Evolutionary conservation across 2,329 filamentous ascomycete species (phyloP), one percentile per base, ranked within the genome.

Genomic region (Scedosporium boydii): DNA sequence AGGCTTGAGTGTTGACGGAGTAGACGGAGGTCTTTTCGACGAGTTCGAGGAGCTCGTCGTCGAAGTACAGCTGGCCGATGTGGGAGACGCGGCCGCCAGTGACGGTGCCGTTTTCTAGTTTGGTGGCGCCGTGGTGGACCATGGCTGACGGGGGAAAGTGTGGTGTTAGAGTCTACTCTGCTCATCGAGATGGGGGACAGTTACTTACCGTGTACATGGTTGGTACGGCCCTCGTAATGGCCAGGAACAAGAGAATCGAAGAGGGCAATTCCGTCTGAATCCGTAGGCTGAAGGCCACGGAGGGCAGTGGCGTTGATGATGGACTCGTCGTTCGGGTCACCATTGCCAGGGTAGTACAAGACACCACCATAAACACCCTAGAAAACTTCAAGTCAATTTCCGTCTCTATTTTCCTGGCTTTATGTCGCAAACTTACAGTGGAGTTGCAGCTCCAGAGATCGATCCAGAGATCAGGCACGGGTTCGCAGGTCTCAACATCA

Each of bases 11-110:
- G 70, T 82, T 83, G 62, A 69, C 70, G 48, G 67, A 70, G 70
- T 83, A 83, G 0, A 84, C 83, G 1, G 71, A 68, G 0, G 74
- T 73, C 18, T 71, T 68, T 63, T 85, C 81, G 57, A 87, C 82
- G 23, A 74, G 69, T 4, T 71, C 64, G 64, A 85, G 78, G 41
- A 88, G 78, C 61, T 77, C 76, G 68, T 87, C 81, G 70, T 87
- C 83, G 69, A 86, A 84, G 74, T 85, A 88, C 62, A 85, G 72
- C 70, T 88, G 85, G n/a, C 85, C 85, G 34, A 87, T 79, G 70
- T 88, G 83, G 7, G 82, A 80, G 61, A 83, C 78, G 41, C 72
- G 73, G 53, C 70, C 71, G 0, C 72, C 69, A 34, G 69, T 70
- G 4, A 76, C 70, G 0, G 75, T 76, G 41, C 69, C 65, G 66